Evolutionary conservation across 768 basidiomycete species (phyloP).

Genomic region (Russula ochroleuca): DNA sequence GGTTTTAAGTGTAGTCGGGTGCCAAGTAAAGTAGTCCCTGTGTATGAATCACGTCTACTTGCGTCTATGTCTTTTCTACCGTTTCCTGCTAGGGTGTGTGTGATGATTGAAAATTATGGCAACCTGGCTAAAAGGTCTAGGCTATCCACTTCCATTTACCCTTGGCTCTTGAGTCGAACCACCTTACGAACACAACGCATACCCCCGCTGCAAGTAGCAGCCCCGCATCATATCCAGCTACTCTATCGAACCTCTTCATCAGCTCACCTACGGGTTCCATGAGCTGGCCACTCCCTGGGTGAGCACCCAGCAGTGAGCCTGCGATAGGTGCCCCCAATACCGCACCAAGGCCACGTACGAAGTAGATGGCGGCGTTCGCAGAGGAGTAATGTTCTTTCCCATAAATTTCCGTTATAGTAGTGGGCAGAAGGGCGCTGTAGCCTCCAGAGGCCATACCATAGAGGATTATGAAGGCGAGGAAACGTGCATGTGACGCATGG

Average conservation of each 20-base stretch:
- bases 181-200: constrained; percentile 42
- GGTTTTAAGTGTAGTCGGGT: constrained; percentile 7
- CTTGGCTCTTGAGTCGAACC: constrained; percentile 41
- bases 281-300: constrained; percentile 23
- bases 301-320: constrained; percentile 39
- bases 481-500: constrained; percentile 37
- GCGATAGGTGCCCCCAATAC: constrained; percentile 43
- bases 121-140: constrained; percentile 21
- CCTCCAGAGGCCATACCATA: constrained; percentile 45
- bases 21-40: neutral
- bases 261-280: constrained; percentile 21
- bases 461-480: constrained; percentile 40
- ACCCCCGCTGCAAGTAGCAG: constrained; percentile 37
- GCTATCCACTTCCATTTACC: constrained; percentile 42
- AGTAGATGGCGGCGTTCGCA: constrained; percentile 42
- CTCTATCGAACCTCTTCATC: constrained; percentile 36
- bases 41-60: neutral
- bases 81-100: neutral
- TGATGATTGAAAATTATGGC: constrained; percentile 3
- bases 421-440: constrained; percentile 44
- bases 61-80: neutral
- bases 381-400: constrained; percentile 42
- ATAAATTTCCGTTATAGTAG: constrained; percentile 43
- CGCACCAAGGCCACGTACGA: constrained; percentile 41
- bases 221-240: constrained; percentile 39